These are phyloP conservation scores for Claviceps lovelessii DNA, from an alignment of 2,329 filamentous ascomycete species.

Conservation along the genomic window DNA sequence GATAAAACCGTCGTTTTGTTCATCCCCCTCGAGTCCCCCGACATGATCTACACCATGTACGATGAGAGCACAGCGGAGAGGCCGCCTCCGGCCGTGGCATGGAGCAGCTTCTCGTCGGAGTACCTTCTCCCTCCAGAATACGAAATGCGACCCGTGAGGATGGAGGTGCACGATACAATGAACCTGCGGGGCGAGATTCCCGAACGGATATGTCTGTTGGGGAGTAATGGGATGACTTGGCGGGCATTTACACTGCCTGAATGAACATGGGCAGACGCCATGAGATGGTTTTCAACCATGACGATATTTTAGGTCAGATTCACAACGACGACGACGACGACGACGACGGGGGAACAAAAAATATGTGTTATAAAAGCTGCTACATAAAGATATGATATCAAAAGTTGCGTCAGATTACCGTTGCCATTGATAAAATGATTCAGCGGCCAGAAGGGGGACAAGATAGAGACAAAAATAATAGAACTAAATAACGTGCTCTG, in stretches of 20 bases:
- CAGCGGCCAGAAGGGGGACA: not conserved
- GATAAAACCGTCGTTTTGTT: conserved; percentile 15
- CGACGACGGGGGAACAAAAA: not conserved
- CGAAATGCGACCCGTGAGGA: conserved; percentile 26
- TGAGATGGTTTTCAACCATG: not conserved
- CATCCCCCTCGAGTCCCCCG: conserved; percentile 23
- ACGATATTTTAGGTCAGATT: not conserved
- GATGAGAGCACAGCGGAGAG: conserved; percentile 9
- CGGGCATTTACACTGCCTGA: conserved; percentile 30
- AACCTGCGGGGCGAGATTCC: conserved; percentile 32
- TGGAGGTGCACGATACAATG: conserved; percentile 36
- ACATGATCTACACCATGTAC: conserved; percentile 24
- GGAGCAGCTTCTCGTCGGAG: conserved; percentile 7
- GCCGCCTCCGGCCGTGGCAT: conserved; percentile 3
- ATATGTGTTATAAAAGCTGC: not conserved
- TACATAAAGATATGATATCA: not conserved
- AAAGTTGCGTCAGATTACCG: not conserved
- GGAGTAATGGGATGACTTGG: conserved; percentile 31
- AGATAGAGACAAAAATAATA: not conserved
- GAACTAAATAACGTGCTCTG: not conserved
- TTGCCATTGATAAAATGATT: too few relatives aligned
- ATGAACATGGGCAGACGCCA: conserved; percentile 2
- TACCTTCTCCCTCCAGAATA: conserved; percentile 16
- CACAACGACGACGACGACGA: too few relatives aligned
- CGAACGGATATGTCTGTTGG: conserved; percentile 35